Percentiles rank a stretch among this genome's conserved stretches.
Conservation (phyloP, 148 eudicot genomes). For the Cornus kousa region DNA sequence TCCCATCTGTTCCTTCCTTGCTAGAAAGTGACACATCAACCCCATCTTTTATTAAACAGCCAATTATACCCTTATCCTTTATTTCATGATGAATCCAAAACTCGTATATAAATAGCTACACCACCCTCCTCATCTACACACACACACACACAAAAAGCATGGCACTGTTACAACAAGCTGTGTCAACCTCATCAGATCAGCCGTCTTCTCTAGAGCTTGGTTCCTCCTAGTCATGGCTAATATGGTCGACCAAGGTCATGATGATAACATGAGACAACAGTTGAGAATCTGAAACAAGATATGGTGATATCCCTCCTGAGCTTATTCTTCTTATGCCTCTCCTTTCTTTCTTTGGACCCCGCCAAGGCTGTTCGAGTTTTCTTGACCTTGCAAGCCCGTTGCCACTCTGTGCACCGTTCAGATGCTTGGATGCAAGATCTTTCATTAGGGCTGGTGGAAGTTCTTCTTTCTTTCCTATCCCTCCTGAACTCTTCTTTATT, state of each 20-base stretch:
- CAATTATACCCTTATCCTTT: slow-evolving; percentile 33
- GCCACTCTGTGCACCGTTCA: neutral
- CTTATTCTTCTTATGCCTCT: slow-evolving; percentile 41
- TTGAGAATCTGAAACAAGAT: slow-evolving; percentile 19
- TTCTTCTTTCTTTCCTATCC: slow-evolving; percentile 27
- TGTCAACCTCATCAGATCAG: slow-evolving; percentile 25
- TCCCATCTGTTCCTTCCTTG: slow-evolving; percentile 49
- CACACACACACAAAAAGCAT: neutral
- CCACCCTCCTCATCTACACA: neutral
- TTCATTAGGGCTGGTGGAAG: neutral
- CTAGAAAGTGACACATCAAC: slow-evolving; percentile 60
- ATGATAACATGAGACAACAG: neutral
- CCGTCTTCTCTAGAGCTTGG: slow-evolving; percentile 16
- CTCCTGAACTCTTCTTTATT: slow-evolving; percentile 28
- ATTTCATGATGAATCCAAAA: slow-evolving; percentile 13
- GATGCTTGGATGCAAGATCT: neutral
- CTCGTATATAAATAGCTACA: slow-evolving; percentile 24
- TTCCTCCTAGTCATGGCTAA: slow-evolving; percentile 6
- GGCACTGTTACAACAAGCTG: slow-evolving; percentile 23
- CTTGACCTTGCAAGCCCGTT: slow-evolving; percentile 85
- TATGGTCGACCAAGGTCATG: neutral
- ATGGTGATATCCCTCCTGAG: slow-evolving; percentile 73
- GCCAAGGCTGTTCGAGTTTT: slow-evolving; percentile 41
- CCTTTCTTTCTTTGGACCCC: neutral
- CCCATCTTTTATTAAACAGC: slow-evolving; percentile 25